phyloP scores from a whole-genome alignment of 768 basidiomycete species.

The Leccinum truebloodii region DNA sequence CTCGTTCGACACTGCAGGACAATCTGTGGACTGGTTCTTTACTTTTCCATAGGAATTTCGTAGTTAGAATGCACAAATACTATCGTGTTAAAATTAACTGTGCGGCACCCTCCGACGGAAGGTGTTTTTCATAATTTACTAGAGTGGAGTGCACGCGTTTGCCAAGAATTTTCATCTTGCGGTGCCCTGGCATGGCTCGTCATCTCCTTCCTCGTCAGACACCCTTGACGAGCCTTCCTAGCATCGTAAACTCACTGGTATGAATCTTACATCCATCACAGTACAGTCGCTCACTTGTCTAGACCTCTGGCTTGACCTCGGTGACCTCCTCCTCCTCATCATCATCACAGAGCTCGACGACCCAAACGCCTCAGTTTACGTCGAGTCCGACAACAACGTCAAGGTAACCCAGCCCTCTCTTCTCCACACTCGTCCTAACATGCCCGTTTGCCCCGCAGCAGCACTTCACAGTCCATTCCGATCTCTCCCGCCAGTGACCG shows the following conservation, averaged over 20 bases:
- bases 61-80: no score
- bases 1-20: no score
- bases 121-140: no score
- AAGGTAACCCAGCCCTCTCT: constrained; percentile 6
- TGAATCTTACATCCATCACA: neutral
- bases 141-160: no score
- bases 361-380: neutral
- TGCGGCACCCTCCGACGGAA: no score
- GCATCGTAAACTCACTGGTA: neutral
- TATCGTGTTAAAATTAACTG: no score
- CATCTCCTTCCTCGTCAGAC: neutral
- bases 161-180: no score
- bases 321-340: neutral
- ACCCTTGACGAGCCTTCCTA: no score
- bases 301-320: neutral
- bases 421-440: neutral
- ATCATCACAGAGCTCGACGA: neutral
- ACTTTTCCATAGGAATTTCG: no score
- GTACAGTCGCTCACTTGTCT: neutral
- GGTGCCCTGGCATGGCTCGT: neutral
- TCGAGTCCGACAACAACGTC: constrained; percentile 7
- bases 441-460: neutral
- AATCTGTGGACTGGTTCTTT: no score
- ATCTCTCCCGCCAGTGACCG: constrained; percentile 6
- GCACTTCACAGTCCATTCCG: constrained; percentile 6